These are phyloP conservation scores for Larix kaempferi DNA, from an alignment of 75 land plant genomes.

Conservation along the genomic window DNA sequence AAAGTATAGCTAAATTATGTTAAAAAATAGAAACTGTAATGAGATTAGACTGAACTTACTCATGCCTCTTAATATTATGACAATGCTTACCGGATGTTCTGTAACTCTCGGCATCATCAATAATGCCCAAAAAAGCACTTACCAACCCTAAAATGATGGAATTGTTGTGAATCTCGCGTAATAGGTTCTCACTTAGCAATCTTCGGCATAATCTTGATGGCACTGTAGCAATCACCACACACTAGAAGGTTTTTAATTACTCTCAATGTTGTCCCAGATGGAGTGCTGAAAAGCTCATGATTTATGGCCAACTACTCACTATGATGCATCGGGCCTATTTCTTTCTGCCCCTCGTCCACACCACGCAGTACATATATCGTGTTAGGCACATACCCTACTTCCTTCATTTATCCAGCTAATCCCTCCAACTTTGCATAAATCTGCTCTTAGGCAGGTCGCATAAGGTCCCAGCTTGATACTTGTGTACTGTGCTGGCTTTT, in stretches of 20 bases:
- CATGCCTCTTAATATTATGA: not conserved
- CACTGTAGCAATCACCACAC: constrained; percentile 2
- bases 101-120: not conserved
- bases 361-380: not conserved
- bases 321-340: constrained; percentile 6
- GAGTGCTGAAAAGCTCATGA: not conserved
- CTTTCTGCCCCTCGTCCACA: constrained; percentile 7
- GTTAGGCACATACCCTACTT: constrained; percentile 44
- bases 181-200: not conserved
- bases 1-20: no score
- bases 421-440: constrained; percentile 42
- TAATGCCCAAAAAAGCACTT: constrained; percentile 1
- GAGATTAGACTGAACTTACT: not conserved
- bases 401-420: constrained; percentile 27
- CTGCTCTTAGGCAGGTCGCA: constrained; percentile 35
- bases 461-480: constrained; percentile 48
- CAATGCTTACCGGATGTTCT: not conserved
- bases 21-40: not conserved
- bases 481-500: constrained; percentile 22
- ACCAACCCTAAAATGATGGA: constrained; percentile 8
- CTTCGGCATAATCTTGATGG: constrained; percentile 8
- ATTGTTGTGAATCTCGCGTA: not conserved
- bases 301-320: constrained; percentile 8
- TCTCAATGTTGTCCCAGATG: constrained; percentile 3
- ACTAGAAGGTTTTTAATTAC: not conserved